Conservation (phyloP, 1,284 basidiomycete species). For the Papiliotrema fonsecae region DNA sequence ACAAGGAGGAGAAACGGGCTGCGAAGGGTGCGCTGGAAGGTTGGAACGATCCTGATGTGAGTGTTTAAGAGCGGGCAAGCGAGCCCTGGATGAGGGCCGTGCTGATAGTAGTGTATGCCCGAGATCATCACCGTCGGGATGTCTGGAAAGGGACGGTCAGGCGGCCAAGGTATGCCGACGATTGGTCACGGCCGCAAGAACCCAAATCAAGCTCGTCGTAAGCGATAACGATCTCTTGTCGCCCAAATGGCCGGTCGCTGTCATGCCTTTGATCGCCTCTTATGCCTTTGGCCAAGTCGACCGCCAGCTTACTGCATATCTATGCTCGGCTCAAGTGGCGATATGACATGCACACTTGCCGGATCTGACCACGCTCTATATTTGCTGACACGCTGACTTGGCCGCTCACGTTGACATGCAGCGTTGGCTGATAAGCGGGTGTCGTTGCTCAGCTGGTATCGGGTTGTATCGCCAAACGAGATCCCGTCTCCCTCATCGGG, state of each 20-base stretch:
- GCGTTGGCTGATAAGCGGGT: too few species aligned
- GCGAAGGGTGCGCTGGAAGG: constrained; percentile 61
- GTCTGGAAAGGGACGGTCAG: constrained; percentile 68
- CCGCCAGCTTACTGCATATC: too few species aligned
- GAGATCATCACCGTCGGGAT: constrained; percentile 71
- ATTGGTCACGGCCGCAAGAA: constrained; percentile 82
- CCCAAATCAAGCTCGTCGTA: constrained; percentile 54
- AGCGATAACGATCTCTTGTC: too few species aligned
- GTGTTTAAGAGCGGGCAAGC: constrained; percentile 7
- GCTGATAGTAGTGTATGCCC: constrained; percentile 62
- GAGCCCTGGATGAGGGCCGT: background rate
- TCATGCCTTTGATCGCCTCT: too few species aligned
- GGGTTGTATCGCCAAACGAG: constrained; percentile 1
- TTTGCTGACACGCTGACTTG: too few species aligned
- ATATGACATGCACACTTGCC: too few species aligned
- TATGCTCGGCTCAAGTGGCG: too few species aligned
- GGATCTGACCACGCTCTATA: too few species aligned
- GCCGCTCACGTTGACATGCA: too few species aligned
- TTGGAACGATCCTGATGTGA: constrained; percentile 86
- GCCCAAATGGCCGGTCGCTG: too few species aligned
- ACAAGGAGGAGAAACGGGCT: constrained; percentile 71
- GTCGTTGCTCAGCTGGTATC: too few species aligned
- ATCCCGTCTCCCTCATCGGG: background rate
- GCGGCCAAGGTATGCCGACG: constrained; percentile 61
- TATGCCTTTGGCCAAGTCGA: too few species aligned